Evolutionary conservation across 2,329 filamentous ascomycete genomes (phyloP).

Genomic region (Aureobasidium mangrovei): DNA sequence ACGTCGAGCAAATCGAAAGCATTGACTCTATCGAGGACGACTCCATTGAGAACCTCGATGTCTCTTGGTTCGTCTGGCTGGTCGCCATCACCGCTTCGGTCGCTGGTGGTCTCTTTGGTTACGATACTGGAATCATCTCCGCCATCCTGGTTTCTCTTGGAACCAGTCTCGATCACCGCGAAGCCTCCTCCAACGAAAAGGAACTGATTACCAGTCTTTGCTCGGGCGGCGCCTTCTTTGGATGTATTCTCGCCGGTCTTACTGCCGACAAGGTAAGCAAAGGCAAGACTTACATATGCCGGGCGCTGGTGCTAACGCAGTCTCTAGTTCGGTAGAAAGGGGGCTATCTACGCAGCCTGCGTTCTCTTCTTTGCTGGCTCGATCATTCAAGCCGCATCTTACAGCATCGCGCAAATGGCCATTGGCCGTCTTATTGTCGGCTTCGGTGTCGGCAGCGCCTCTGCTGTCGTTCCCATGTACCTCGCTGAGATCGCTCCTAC

Average conservation of each 20-base stretch:
- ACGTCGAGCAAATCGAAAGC: slow-evolving; percentile 18
- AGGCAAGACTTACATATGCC: neutral
- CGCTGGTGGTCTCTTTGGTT: slow-evolving; percentile 32
- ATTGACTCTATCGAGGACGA: slow-evolving; percentile 7
- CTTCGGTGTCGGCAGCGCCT: slow-evolving; percentile 41
- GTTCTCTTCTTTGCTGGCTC: slow-evolving; percentile 34
- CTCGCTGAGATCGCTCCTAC: slow-evolving; percentile 80
- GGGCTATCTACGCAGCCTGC: slow-evolving; percentile 34
- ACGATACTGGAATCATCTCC: slow-evolving; percentile 37
- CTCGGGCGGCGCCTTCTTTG: slow-evolving; percentile 31
- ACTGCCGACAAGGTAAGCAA: slow-evolving; percentile 27
- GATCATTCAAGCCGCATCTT: slow-evolving; percentile 24
- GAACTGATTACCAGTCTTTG: slow-evolving; percentile 33
- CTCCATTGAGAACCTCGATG: slow-evolving; percentile 19
- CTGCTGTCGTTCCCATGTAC: slow-evolving; percentile 46
- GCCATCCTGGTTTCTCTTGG: slow-evolving; percentile 32
- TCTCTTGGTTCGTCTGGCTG: slow-evolving; percentile 21
- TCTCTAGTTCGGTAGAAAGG: slow-evolving; percentile 30
- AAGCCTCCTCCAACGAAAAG: slow-evolving; percentile 27
- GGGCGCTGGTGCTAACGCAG: neutral
- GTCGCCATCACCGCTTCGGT: slow-evolving; percentile 27
- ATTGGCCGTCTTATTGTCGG: slow-evolving; percentile 41
- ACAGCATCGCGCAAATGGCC: slow-evolving; percentile 34
- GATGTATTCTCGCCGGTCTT: slow-evolving; percentile 30
- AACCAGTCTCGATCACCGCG: slow-evolving; percentile 24